A percentile compares a stretch with the other conserved stretches of the same genome.
These are phyloP conservation scores for Huntiella abstrusa DNA, from an alignment of 2,329 filamentous ascomycete species.

Conservation along the genomic window DNA sequence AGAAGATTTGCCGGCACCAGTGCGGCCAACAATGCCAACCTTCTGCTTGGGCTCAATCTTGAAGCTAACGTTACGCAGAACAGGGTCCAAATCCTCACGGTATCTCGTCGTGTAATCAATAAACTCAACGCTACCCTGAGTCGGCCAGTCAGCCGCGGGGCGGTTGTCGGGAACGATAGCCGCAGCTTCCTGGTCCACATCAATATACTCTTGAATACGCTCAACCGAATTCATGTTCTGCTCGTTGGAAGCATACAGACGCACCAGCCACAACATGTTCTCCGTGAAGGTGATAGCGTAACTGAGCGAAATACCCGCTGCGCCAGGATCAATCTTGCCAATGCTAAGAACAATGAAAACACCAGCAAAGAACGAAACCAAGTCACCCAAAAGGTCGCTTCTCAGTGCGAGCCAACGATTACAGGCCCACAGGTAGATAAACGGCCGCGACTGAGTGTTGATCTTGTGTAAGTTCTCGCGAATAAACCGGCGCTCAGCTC, in stretches of 20 bases:
- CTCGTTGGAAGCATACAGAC: constrained; percentile 84
- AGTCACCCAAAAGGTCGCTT: constrained; percentile 73
- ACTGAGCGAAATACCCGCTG: constrained; percentile 80
- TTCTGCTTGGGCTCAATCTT: constrained; percentile 75
- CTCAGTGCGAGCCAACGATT: constrained; percentile 94
- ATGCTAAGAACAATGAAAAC: constrained; percentile 75
- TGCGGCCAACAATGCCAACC: constrained; percentile 88
- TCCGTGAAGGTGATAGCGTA: constrained; percentile 96
- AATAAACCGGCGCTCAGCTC: constrained; percentile 83
- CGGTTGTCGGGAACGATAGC: constrained; percentile 60
- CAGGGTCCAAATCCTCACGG: constrained; percentile 67
- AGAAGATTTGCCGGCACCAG: constrained; percentile 91
- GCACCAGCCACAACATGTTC: constrained; percentile 89
- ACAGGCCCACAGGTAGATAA: constrained; percentile 89
- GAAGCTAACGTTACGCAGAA: constrained; percentile 69
- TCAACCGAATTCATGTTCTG: constrained; percentile 99
- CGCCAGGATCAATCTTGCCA: constrained; percentile 70
- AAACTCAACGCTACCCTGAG: constrained; percentile 71
- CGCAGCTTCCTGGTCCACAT: constrained; percentile 82
- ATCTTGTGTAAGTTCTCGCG: constrained; percentile 75
- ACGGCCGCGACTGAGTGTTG: constrained; percentile 80
- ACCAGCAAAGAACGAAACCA: constrained; percentile 86
- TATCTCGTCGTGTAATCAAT: constrained; percentile 79
- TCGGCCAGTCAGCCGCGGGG: constrained; percentile 68
- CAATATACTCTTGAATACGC: constrained; percentile 89